Base-by-base conservation (phyloP, 139 green algal species). In the Gonium pectorale region DNA sequence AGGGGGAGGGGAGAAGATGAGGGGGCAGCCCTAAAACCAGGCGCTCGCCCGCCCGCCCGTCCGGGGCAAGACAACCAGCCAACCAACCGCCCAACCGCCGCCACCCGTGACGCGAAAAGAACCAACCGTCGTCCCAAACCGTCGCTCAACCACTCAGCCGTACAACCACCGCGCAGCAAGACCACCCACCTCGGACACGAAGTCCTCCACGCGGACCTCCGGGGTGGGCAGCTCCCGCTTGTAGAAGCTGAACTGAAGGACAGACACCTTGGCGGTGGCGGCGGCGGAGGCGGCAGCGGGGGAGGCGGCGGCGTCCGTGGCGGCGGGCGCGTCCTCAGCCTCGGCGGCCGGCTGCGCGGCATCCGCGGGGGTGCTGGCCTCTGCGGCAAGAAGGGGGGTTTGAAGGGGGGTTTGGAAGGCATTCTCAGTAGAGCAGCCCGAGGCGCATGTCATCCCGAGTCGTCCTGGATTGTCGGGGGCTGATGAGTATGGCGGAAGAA, bases 161-260 rank as follows among this genome's bases (percentile, higher is more conserved):
- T 64, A 64, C 24, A 2, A 72, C 15, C 22, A 31, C 8, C 66
- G 27, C 5, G n/a, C 27, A 33, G 33, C 5, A 22, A 59, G 15
- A 5, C 26, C 17, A 29, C 75, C 17, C 43, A 72, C 75, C 59
- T 29, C 17, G 35, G 41, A 11, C 0, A 59, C 59, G 13, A 72
- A 82, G 41, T 82, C 75, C 40, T 59, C 46, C 51, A 70, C 41
- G 0, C 33, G 9, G 17, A 82, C 41, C 41, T 71, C 41, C 3
- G 75, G 75, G 15, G 75, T 72, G 40, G 59, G 75, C 59, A 82
- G 41, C 40, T 11, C 59, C 11, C 75, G 56, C 31, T 82, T 82
- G 56, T 72, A 82, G 75, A 82, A 82, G 29, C 40, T 72, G 59
- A 82, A 71, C 75, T 82, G 75, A 29, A 82, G 40, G 7, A 82